Base-by-base conservation (phyloP, 2,329 filamentous ascomycete species). In the Daldinia eschscholtzii region DNA sequence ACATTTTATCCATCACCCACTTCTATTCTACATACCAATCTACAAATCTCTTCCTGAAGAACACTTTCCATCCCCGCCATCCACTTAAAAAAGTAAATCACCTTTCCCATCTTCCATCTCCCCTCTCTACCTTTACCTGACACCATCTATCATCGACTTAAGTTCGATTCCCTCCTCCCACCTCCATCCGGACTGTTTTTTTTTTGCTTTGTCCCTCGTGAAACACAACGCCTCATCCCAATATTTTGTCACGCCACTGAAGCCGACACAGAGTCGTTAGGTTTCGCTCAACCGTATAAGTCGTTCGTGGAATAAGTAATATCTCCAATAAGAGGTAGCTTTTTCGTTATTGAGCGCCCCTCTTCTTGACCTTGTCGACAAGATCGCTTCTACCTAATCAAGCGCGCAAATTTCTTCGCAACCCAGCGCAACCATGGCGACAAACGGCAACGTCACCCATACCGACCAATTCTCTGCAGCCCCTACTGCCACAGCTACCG, bases 401-500 rank as follows among this genome's bases (percentile, higher is more conserved):
- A 30, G 67, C 63, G 70, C 65, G 57, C 64, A 66, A 64, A 60
- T 61, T 55, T 58, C 42, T 61, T 60, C 48, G 56, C 57, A 39
- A 48, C 58, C 52, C 52, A 65, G 56, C 77, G 71, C 66, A 75
- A 81, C 65, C 76, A 88, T 88, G 86, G 84, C 86, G 77, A 86
- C 86, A 77, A 88, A 87, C 86, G 86, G 86, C 79, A 86, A 80
- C 78, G 79, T 82, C 76, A 79, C 78, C 77, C 80, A 82, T 75
- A 80, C 76, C 72, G 81, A 83, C 67, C 81, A 83, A 74, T 79
- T 79, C 70, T 75, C 78, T 66, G 75, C 78, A 58, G 74, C 48
- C 46, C 58, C 81, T 65, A 75, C 80, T 66, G 73, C 79, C 60
- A 67, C 80, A 41, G 61, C 73, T 56, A 75, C 77, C 67, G 79